Evolutionary conservation across 371 early-diverging fungal genomes (phyloP), one percentile per base, ranked within the genome.

Genomic region (Mortierella sp.): DNA sequence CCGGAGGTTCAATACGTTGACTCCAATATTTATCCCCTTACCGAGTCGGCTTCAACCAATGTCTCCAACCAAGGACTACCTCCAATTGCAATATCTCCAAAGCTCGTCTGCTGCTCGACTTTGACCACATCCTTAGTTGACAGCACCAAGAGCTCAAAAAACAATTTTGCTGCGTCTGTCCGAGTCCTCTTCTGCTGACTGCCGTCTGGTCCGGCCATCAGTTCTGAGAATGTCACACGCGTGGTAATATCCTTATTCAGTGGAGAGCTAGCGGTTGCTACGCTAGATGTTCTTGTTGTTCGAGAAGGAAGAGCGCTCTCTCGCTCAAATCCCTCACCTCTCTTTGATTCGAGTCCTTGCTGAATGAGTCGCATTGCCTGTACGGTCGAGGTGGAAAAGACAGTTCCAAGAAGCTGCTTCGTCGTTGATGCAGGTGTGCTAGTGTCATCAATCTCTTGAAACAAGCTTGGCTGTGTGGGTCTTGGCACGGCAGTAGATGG

Each of bases 111-210:
- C 84, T 98, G 99, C 66, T 93, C 78, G 12, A 97, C 93, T 58
- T 93, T 87, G 58, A 98, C 82, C 84, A 94, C 87, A 72, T 95
- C 90, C 75, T 92, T 94, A 2, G 98, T 94, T 64, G 94, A 92
- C 59, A 98, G 86, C 10, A 97, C 93, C 56, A 98, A 85, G 23
- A 97, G 79, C 79, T 97, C 97, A 82, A 96, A 97, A 82, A 98
- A 98, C 58, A 94, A 81, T 68, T 91, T 88, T 43, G 93, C 97
- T 15, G 94, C 94, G 59, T 94, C 95, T 3, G 86, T 80, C 28
- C 90, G 80, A 3, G 67, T 82, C n/a, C 64, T 60, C 69, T 72
- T 78, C 32, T 72, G 59, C 19, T 77, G 71, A 10, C 61, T 65
- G 34, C 40, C 34, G 49, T 13, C 60, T n/a, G 71, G 35, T 51